Base-by-base conservation (phyloP, 1,284 basidiomycete genomes). In the Sporisorium exsertum region DNA sequence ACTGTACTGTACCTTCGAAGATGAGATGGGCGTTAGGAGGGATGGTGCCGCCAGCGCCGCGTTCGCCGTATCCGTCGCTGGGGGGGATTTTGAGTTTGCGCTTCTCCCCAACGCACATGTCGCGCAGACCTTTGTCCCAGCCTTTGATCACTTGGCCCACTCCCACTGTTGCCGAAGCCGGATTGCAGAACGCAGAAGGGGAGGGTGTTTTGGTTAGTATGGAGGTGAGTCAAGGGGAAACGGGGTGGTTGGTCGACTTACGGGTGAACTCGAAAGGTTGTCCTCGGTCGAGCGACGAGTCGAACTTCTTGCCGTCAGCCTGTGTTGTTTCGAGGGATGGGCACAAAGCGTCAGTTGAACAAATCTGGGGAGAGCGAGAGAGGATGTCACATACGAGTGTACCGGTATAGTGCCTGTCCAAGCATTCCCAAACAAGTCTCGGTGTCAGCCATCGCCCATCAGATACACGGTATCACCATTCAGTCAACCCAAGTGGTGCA, bases 51-150 rank as follows among this genome's bases (percentile, higher is more conserved):
- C 93, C 92, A 67, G 91, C 91, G 5, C 93, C 93, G 43, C 92
- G 89, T 2, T 89, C 86, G 51, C 94, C 94, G 92, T 82, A 56
- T 10, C 76, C 80, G 33, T 75, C 66, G 71, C 58, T 15, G 5
- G 80, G 75, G 0, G 81, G 77, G 69, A 84, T 82, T 64, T 79
- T 77, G 53, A 97, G 89, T n/a, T 89, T 93, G 50, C 95, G 91
- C 88, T 94, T 95, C 88, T 98, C 95, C 65, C 90, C 89, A 37
- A 93, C 84, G 86, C 95, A 97, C 92, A 97, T 95, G 80, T 91
- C 88, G 18, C 88, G 78, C 18, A 89, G 81, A 18, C 89, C 87
- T 46, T 83, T 75, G 63, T 87, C 87, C 87, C 87, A 87, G 1
- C 87, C 93, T 77, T 88, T 88, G 85, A 94, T 94, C 49, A 94